Evolutionary conservation across 2,329 filamentous ascomycete species (phyloP).

Genomic region (Pyrenochaeta sp.): DNA sequence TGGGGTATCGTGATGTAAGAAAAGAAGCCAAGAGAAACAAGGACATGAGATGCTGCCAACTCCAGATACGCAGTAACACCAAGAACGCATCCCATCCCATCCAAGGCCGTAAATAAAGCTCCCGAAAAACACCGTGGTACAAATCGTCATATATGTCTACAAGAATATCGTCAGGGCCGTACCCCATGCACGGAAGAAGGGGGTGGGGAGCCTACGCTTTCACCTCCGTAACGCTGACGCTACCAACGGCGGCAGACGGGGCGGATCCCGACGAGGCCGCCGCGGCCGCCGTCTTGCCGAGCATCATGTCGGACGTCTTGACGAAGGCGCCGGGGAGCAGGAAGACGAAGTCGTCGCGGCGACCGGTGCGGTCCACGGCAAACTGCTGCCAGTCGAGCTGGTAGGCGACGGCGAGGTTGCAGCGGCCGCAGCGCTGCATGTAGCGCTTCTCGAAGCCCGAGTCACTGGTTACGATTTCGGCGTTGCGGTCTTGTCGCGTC

Average conservation of each 20-base stretch:
- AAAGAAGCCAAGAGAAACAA: too few relatives aligned
- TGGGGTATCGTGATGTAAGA: constrained; percentile 36
- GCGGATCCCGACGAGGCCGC: too few relatives aligned
- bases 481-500: constrained; percentile 56
- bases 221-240: constrained; percentile 29
- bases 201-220: constrained; percentile 21
- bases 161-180: not conserved
- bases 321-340: constrained; percentile 67
- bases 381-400: constrained; percentile 64
- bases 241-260: constrained; percentile 19
- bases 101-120: too few relatives aligned
- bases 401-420: constrained; percentile 69
- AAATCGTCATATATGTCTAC: not conserved
- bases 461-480: constrained; percentile 61
- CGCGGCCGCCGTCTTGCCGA: constrained; percentile 40
- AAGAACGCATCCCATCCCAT: too few relatives aligned
- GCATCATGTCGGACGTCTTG: constrained; percentile 64
- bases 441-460: constrained; percentile 74
- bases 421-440: constrained; percentile 66
- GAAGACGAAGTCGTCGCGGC: constrained; percentile 62
- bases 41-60: too few relatives aligned
- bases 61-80: not conserved
- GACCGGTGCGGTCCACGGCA: constrained; percentile 36
- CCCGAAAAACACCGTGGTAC: too few relatives aligned
- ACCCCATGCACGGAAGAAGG: not conserved